Base-by-base conservation (phyloP, 2,329 filamentous ascomycete species). In the Penicillium rolfsii region DNA sequence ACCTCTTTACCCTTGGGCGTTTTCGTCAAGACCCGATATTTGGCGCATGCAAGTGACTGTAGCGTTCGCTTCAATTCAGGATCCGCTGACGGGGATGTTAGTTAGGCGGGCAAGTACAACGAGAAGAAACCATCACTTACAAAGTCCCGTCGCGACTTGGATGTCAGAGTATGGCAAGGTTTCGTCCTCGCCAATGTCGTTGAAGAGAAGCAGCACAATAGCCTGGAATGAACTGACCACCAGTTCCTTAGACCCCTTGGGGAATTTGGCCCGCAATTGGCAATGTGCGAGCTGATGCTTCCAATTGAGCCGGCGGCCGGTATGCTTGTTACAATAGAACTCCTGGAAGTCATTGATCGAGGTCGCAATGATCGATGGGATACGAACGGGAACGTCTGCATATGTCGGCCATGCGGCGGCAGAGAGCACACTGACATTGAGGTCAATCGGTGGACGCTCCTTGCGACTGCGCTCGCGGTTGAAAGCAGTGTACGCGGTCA, bases 231-330 rank as follows among this genome's bases (percentile, higher is more conserved):
- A 92, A 40, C 91, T 95, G 56, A 99, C 91, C 0, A 96, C 85
- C 16, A 99, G 83, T 73, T 99, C 94, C 74, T 97, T 98, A 48
- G 84, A 77, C 0, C 91, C 91, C 70, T 87, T 91, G 24, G 88
- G 84, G 74, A 98, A 99, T 6, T 82, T 83, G 3, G 92, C 93
- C 67, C 88, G 90, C 67, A 99, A 81, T 65, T 94, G 87, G 73
- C 93, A 97, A 74, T 98, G 93, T 4, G 91, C 91, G n/a, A 99
- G 84, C 14, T 89, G 87, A 75, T 97, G 93, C 75, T 96, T 97
- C 93, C 95, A 99, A 2, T 88, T 88, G 40, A 99, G 82, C 58
- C 90, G 89, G 41, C 94, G 87, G 9, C 94, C 94, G 1, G 88
- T 93, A 74, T 99, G 93, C 77, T 97, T 98, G 72, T 81, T 84